Base-by-base conservation (phyloP, 2,329 filamentous ascomycete genomes). In the Camptophora hylomeconis region DNA sequence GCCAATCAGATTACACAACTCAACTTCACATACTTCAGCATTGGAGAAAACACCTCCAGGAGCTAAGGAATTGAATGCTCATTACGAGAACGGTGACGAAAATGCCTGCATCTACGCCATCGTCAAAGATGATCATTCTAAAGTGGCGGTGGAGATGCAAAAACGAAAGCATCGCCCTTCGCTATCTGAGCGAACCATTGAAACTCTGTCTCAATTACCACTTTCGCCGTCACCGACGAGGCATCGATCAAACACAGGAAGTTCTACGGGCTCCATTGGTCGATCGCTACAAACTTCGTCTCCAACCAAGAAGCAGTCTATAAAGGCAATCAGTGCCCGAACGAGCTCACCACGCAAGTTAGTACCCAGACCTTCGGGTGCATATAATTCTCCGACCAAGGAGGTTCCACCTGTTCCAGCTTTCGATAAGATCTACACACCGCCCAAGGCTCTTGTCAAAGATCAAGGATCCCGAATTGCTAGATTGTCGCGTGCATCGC, bases 121-220 rank as follows among this genome's bases (percentile, higher is more conserved):
- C 3, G 24, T 14, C 20, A 37, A 29, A 23, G 15, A 28, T 20
- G 25, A 30, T 24, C 31, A 35, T 10, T 12, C 20, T 15, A 11
- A 6, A 13, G 9, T 24, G n/a, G n/a, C n/a, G n/a, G 24, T 30
- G 13, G 18, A 28, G 22, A 37, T 33, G 19, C 28, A 30, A 15
- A 42, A 35, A 29, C 37, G 35, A 3, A 34, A 29, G 40, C 45
- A 56, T 4, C 48, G 61, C 8, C 59, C 58, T 9, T 86, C 81
- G 0, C 61, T 94, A 3, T 74, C 79, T 1, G 86, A 94, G 44
- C 67, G 87, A 33, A 92, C 86, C 1, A 75, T 92, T 22, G 82
- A 92, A 50, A 92, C 82, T 0, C 59, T 94, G 5, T 69, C 83
- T 3, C 70, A 74, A 25, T 60, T 93, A 17, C 80, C 84, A 0